Evolutionary conservation across 495 filamentous ascomycete genomes (phyloP).

Genomic region (Aspergillus incahuasiensis): DNA sequence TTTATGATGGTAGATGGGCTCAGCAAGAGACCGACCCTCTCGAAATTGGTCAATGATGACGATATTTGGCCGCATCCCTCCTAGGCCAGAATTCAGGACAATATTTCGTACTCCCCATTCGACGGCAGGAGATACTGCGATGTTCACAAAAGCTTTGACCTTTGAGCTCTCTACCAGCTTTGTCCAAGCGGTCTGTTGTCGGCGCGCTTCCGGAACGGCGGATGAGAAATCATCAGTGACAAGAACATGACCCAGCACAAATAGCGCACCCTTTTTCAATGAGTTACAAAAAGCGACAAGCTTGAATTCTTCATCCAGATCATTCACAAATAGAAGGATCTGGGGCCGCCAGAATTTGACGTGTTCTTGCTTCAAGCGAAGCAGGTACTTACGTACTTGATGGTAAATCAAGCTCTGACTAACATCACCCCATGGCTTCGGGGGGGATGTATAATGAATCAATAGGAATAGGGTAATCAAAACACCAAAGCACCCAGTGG

Average conservation of each 20-base stretch:
- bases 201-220: constrained; percentile 73
- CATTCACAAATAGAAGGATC: constrained; percentile 79
- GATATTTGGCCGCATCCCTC: constrained; percentile 90
- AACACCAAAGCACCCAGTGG: constrained; percentile 67
- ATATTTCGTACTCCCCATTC: constrained; percentile 84
- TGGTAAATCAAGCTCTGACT: constrained; percentile 88
- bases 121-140: constrained; percentile 73
- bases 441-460: constrained; percentile 79
- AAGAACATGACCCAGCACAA: constrained; percentile 82
- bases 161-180: constrained; percentile 83
- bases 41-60: constrained; percentile 72
- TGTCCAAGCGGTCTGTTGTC: constrained; percentile 77
- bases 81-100: constrained; percentile 73
- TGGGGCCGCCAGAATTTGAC: constrained; percentile 91
- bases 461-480: constrained; percentile 72
- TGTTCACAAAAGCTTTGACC: constrained; percentile 85
- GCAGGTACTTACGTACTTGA: constrained; percentile 82
- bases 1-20: constrained; percentile 31
- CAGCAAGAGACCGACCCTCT: constrained; percentile 48
- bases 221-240: constrained; percentile 76
- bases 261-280: constrained; percentile 80
- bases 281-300: constrained; percentile 91
- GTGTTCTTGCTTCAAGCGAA: constrained; percentile 78
- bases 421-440: constrained; percentile 87
- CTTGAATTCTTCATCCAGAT: constrained; percentile 69